A percentile compares a stretch with the other conserved stretches of the same genome.
These are phyloP conservation scores for Sordariomycetes sp. DNA, from an alignment of 2,329 filamentous ascomycete genomes.

Conservation along the genomic window DNA sequence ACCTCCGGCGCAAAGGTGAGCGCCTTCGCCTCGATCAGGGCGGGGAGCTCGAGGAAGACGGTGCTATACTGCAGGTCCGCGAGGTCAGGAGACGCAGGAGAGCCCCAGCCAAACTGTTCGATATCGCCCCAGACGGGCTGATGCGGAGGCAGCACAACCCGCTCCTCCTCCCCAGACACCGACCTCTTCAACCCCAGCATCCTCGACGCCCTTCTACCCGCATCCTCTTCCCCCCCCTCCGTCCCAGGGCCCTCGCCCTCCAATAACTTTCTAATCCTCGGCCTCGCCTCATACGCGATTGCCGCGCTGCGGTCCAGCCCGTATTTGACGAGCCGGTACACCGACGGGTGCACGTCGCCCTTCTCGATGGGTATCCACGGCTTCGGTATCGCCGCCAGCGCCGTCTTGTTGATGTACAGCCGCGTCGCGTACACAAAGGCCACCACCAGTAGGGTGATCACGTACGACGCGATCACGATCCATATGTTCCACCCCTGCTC, in stretches of 20 bases:
- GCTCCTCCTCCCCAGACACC: conserved; percentile 22
- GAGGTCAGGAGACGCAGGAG: conserved; percentile 63
- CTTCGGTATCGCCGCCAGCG: conserved; percentile 76
- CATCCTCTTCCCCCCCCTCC: not conserved
- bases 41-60: conserved; percentile 74
- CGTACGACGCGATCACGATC: conserved; percentile 66
- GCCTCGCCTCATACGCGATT: conserved; percentile 68
- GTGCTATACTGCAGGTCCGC: conserved; percentile 74
- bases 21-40: conserved; percentile 85
- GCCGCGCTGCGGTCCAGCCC: conserved; percentile 67
- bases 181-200: conserved; percentile 22
- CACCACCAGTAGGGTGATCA: conserved; percentile 60
- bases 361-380: conserved; percentile 77
- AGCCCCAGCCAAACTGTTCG: conserved; percentile 80
- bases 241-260: not conserved
- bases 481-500: conserved; percentile 69
- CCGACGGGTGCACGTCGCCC: conserved; percentile 65
- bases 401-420: conserved; percentile 76
- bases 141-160: conserved; percentile 35
- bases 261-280: conserved; percentile 28
- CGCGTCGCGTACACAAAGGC: conserved; percentile 70
- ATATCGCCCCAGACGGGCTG: conserved; percentile 68
- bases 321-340: conserved; percentile 64
- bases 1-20: conserved; percentile 67
- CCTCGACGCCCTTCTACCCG: conserved; percentile 9